These are phyloP conservation scores for Biscogniauxia mediterranea DNA, from an alignment of 2,329 filamentous ascomycete species.

Conservation along the genomic window DNA sequence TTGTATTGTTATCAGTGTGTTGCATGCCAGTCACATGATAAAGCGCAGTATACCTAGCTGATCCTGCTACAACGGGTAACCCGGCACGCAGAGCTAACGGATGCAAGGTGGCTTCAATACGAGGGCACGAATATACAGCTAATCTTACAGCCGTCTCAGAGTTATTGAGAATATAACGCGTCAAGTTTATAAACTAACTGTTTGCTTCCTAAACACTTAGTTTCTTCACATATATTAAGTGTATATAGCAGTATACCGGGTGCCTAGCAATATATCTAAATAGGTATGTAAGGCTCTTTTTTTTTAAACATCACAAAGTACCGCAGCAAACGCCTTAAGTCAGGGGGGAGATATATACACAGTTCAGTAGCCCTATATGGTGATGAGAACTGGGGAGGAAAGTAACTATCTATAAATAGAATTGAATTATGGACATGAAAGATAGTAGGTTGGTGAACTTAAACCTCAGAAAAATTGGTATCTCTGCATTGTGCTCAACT, in stretches of 20 bases:
- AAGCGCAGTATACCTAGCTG: too few species aligned
- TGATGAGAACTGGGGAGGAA: slow-evolving; percentile 1
- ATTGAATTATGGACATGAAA: slow-evolving; percentile 21
- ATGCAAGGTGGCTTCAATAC: too few species aligned
- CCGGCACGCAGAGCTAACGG: too few species aligned
- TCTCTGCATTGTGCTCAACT: background rate
- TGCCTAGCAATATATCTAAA: background rate
- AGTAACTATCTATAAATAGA: slow-evolving; percentile 20
- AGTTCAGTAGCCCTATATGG: background rate
- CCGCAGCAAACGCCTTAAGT: background rate
- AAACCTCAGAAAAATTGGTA: background rate
- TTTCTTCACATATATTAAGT: too few species aligned
- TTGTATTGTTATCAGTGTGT: too few species aligned
- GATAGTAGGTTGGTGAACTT: background rate
- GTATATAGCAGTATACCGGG: background rate
- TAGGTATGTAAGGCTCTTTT: background rate
- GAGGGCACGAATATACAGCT: too few species aligned
- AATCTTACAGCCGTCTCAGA: too few species aligned
- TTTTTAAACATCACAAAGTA: background rate
- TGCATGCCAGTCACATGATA: too few species aligned
- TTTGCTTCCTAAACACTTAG: too few species aligned
- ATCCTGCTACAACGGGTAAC: too few species aligned
- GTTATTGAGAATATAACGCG: too few species aligned
- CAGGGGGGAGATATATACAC: background rate
- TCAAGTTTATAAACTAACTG: too few species aligned